Conservation (phyloP, 257 asterid genomes). For the Nemophila menziesii region DNA sequence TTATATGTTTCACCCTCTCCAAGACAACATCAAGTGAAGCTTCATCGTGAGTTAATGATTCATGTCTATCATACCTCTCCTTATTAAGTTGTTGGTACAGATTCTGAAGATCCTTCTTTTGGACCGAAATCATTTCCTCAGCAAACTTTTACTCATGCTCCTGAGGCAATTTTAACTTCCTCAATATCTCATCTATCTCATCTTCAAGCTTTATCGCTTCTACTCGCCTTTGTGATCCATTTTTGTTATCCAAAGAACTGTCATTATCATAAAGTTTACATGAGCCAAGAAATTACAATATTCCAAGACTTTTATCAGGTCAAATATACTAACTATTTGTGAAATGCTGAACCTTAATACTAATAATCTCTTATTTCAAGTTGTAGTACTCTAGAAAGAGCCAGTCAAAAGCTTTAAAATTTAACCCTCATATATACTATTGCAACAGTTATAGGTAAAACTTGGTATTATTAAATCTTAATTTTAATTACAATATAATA, state of each 20-base stretch:
- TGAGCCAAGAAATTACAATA: no score
- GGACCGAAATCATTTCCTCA: conserved; percentile 39
- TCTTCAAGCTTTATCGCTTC: conserved; percentile 47
- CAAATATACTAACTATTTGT: no score
- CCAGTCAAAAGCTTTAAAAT: no score
- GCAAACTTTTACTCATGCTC: conserved; percentile 47
- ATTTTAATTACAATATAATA: no score
- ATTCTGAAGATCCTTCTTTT: conserved; percentile 35
- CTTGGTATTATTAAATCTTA: no score
- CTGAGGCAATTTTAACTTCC: conserved; percentile 39
- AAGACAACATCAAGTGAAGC: conserved; percentile 26
- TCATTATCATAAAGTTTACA: no score
- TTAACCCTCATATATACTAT: no score
- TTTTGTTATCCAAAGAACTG: conserved; percentile 7
- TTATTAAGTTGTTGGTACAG: conserved; percentile 43
- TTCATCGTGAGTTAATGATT: conserved; percentile 16
- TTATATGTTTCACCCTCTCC: conserved; percentile 34
- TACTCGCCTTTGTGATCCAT: conserved; percentile 16
- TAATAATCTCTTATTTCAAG: no score
- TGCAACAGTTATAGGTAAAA: no score
- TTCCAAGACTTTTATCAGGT: no score
- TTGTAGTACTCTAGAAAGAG: no score
- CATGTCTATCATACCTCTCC: conserved; percentile 28
- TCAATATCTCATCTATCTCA: conserved; percentile 36
- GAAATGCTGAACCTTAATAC: no score